Base-by-base conservation (phyloP, 1,284 basidiomycete genomes). In the Singerocomus inundabilis region DNA sequence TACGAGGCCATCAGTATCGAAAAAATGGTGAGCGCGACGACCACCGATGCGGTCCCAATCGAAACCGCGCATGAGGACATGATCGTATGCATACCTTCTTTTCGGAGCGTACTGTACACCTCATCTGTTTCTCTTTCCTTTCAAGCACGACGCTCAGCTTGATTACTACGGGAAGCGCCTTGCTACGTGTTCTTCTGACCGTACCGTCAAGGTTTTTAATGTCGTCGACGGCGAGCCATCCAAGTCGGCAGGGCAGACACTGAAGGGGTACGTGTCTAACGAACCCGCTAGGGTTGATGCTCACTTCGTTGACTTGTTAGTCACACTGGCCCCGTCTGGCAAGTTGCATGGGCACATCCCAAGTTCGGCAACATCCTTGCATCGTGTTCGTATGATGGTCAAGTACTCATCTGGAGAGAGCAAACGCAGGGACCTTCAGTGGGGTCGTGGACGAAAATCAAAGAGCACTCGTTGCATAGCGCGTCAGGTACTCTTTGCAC, bases 371-470 rank as follows among this genome's bases (percentile, higher is more conserved):
- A 91, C 56, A 97, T 99, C 64, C 84, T 99, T 44, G 96, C 96
- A 16, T 96, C 93, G 31, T 97, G 93, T 69, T 98, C 95, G 5
- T 99, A 98, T 70, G 96, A 99, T 62, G 96, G 97, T 45, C 93
- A 97, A 63, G 96, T 98, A 37, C 83, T 98, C 70, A 96, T 99
- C 59, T 99, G 97, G 96, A 98, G 97, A 69, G 93, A 98, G 63
- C 86, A 86, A 59, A 77, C 73, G 1, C 80, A 80, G 54, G 79
- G 79, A 15, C 70, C 77, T 28, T 67, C 73, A 15, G 69, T 76
- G 10, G 78, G 79, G n/a, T 81, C 80, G 5, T 99, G 96, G 96
- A 81, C 88, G 48, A 94, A 92, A 71, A 92, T 98, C 64, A 97
- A 98, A 72, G 97, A 99, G 72, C 96, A 98, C 68, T 88, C 88